Evolutionary conservation across 495 filamentous ascomycete species (phyloP), one percentile per base, ranked within the genome.

Genomic region (Alectoria sarmentosa): DNA sequence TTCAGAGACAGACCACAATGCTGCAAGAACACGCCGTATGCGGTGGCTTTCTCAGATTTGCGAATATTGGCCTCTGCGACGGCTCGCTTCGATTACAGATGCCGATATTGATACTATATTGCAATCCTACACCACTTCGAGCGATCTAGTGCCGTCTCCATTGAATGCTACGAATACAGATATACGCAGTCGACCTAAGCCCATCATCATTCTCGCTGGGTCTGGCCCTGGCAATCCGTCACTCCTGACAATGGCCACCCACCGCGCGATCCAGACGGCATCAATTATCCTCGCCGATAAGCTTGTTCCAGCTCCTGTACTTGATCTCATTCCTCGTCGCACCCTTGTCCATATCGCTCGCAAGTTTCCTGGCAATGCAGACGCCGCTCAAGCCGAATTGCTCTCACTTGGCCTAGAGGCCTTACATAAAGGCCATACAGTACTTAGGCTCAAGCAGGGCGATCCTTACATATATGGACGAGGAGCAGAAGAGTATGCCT

Each of bases 321-420:
- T 98, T 17, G 88, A 91, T 62, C 84, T 98, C 15, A 89, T 97
- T 65, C 95, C 94, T 34, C 90, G 95, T 23, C 83, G 94, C 46
- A 93, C 92, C 23, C 86, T 88, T 32, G 87, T 98, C 21, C 84
- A 90, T 69, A 98, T 98, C 70, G 94, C 94, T 11, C 88, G 92
- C 67, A 98, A 98, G 75, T 98, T 98, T 73, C 94, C 94, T 14
- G 94, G 94, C 17, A 98, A 98, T 69, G 94, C 94, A 42, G 94
- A 98, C 67, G 84, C 84, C 44, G 94, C 94, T 0, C 95, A 98
- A 73, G 87, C 90, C 65, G 94, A 98, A 74, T 84, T 98, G 21
- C 83, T 96, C n/a, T 77, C 82, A 41, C 80, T 91, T 70, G 94
- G 90, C 0, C 78, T 96, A 21, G 83, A 82, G 19, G 89, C 85